Evolutionary conservation across 257 asterid species (phyloP).

Genomic region (Plantago elongata): DNA sequence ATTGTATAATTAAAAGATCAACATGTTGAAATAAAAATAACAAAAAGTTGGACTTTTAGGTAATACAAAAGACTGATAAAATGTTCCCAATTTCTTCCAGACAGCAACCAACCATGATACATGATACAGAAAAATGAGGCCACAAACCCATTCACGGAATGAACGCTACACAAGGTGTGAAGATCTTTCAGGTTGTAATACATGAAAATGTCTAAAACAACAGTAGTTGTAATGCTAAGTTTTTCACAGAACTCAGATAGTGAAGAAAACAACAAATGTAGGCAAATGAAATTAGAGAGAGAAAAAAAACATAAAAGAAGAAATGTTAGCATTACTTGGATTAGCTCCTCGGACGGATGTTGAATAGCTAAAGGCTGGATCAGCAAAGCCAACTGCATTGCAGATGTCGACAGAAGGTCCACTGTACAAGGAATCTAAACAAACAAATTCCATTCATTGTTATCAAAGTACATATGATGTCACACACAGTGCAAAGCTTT

Average conservation of each 20-base stretch:
- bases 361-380: slow-evolving; percentile 98
- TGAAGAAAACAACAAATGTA: slow-evolving; percentile 7
- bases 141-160: background rate
- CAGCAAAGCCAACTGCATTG: slow-evolving; percentile 88
- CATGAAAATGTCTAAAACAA: background rate
- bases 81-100: background rate
- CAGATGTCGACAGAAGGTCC: slow-evolving; percentile 92
- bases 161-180: background rate
- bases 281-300: slow-evolving; percentile 1
- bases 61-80: background rate
- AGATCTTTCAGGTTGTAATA: background rate
- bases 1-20: slow-evolving; percentile 8
- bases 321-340: slow-evolving; percentile 56
- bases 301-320: slow-evolving; percentile 7
- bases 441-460: slow-evolving; percentile 18
- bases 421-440: slow-evolving; percentile 87
- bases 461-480: slow-evolving; percentile 15
- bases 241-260: slow-evolving; percentile 2
- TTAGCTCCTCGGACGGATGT: slow-evolving; percentile 95
- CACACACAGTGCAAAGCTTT: slow-evolving; percentile 3
- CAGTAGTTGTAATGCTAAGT: background rate
- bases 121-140: too few species aligned
- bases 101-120: too few species aligned
- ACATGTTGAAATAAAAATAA: too few species aligned
- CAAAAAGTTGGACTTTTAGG: too few species aligned